phyloP scores from a whole-genome alignment of 2,329 filamentous ascomycete genomes.

The Monilinia fructigena region DNA sequence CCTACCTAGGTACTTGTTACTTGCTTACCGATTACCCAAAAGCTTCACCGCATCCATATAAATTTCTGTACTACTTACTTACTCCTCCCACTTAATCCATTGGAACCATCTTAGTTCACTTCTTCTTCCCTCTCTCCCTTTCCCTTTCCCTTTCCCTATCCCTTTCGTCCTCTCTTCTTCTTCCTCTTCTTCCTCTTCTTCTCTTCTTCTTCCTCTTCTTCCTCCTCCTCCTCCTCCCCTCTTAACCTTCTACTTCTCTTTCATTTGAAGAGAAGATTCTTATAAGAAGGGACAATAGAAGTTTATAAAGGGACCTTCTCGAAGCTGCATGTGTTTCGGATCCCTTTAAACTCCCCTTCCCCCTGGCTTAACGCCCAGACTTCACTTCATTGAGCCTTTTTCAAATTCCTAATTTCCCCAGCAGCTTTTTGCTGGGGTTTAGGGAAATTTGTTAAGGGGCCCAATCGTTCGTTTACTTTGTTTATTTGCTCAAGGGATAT shows the following conservation, averaged over 20 bases:
- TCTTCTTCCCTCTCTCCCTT: background rate
- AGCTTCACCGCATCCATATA: constrained; percentile 14
- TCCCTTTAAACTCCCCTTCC: constrained; percentile 4
- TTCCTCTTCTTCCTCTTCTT: background rate
- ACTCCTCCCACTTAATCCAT: background rate
- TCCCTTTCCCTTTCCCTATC: background rate
- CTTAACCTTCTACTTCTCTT: background rate
- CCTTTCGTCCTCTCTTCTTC: no score
- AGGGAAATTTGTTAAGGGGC: constrained; percentile 4
- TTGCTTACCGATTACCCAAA: background rate
- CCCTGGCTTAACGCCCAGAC: constrained; percentile 22
- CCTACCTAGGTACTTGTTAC: no score
- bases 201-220: background rate
- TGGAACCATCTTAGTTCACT: background rate
- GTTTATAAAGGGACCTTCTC: constrained; percentile 3
- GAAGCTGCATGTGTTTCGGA: constrained; percentile 23
- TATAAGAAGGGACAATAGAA: no score
- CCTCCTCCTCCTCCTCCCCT: background rate
- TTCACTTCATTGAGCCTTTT: constrained; percentile 7
- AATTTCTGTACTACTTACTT: constrained; percentile 9
- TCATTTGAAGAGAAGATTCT: no score
- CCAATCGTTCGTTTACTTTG: constrained; percentile 11
- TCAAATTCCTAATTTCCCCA: constrained; percentile 10
- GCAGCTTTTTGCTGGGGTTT: background rate
- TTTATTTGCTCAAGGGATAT: constrained; percentile 8